phyloP scores from a whole-genome alignment of 306 rosid species.

The Senna siamea region DNA sequence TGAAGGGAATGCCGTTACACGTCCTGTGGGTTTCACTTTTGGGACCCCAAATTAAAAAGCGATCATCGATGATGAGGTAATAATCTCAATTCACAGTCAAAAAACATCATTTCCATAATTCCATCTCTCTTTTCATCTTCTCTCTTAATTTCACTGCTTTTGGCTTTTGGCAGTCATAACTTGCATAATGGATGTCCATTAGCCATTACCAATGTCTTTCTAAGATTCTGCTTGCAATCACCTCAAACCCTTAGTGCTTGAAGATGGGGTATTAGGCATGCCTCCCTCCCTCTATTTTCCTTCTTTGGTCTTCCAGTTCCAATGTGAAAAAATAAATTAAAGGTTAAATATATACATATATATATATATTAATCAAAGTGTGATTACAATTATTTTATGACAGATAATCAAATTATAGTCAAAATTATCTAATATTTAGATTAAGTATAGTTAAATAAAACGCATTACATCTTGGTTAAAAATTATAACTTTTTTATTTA shows the following conservation, averaged over 20 bases:
- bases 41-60: slow-evolving; percentile 37
- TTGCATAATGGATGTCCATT: slow-evolving; percentile 33
- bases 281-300: neutral
- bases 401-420: too few relatives aligned
- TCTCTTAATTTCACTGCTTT: neutral
- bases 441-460: too few relatives aligned
- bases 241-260: slow-evolving; percentile 26
- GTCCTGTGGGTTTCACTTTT: slow-evolving; percentile 37
- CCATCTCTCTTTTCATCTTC: slow-evolving; percentile 13
- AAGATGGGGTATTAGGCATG: neutral
- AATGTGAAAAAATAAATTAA: slow-evolving; percentile 16
- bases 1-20: slow-evolving; percentile 41
- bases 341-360: neutral
- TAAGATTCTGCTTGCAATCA: slow-evolving; percentile 42
- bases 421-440: too few relatives aligned
- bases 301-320: neutral
- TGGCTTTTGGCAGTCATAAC: slow-evolving; percentile 15
- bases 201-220: neutral
- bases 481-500: too few relatives aligned
- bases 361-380: too few relatives aligned
- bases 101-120: slow-evolving; percentile 13
- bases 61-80: slow-evolving; percentile 41
- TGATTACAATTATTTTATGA: too few relatives aligned
- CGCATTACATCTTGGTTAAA: too few relatives aligned
- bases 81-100: slow-evolving; percentile 37